Base-by-base conservation (phyloP, 805 yeast species). In the Starmerella lactis-condensi region DNA sequence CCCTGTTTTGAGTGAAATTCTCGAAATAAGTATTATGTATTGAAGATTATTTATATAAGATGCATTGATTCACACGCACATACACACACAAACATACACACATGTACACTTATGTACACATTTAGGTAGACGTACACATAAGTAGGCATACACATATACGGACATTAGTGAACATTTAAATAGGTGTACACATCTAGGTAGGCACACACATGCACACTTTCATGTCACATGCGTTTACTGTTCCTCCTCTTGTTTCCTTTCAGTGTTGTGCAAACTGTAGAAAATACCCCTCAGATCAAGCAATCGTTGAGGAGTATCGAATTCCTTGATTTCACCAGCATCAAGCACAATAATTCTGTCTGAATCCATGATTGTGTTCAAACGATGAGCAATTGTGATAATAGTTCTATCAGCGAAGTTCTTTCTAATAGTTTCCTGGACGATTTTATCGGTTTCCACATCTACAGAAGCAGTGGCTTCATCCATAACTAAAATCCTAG, bases 381-480 rank as follows among this genome's bases (percentile, higher is more conserved):
- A 58, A 43, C 92, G 64, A 50, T 78, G 93, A 0, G 93, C 93
- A 46, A 78, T 79, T 0, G 92, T 76, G 40, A 78, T 52, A 39
- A 79, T 76, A 0, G 92, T 79, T 43, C 72, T 64, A 34, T 72
- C 67, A 23, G 54, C 60, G 50, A 78, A 78, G 42, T 67, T 72
- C 3, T 54, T 47, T 35, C 85, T 60, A 30, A 78, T 76, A 0
- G 91, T 77, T 40, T 72, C 67, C 55, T 77, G 91, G 24, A 77
- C 69, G 35, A 76, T 60, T 40, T 62, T 61, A 47, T 77, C 89
- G 1, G 91, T 77, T 49, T 75, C 74, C 13, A 73, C 73, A 51
- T 77, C 91, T 13, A 76, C 83, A 10, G 83, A 72, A 1, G 91
- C 82, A 1, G 73, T 67, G 2, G 73, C 92, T 51, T 78, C 92